phyloP scores from a whole-genome alignment of 306 rosid species.

The Inga leiocalycina region DNA sequence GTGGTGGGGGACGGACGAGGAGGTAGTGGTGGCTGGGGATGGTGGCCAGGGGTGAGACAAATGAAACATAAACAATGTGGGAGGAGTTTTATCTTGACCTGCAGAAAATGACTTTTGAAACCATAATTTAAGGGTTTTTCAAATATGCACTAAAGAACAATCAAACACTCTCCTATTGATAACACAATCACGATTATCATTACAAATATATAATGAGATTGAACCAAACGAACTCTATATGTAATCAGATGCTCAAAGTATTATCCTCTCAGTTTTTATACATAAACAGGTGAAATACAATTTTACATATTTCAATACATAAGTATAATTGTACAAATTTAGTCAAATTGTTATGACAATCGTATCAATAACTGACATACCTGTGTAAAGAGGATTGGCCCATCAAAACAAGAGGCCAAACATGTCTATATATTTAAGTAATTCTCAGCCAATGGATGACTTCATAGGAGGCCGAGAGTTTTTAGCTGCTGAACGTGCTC shows the following conservation, averaged over 20 bases:
- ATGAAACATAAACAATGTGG: too few relatives aligned
- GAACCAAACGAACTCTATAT: background rate
- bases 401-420: slow-evolving; percentile 34
- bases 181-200: too few relatives aligned
- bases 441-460: slow-evolving; percentile 38
- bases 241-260: slow-evolving; percentile 34
- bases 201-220: too few relatives aligned
- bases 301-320: slow-evolving; percentile 36
- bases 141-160: too few relatives aligned
- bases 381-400: slow-evolving; percentile 30
- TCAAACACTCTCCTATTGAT: too few relatives aligned
- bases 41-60: too few relatives aligned
- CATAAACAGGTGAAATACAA: slow-evolving; percentile 35
- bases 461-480: slow-evolving; percentile 80
- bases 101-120: too few relatives aligned
- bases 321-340: slow-evolving; percentile 39
- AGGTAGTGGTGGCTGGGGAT: too few relatives aligned
- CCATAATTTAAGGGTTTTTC: too few relatives aligned
- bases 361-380: slow-evolving; percentile 29
- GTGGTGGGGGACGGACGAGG: too few relatives aligned
- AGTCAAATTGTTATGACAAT: slow-evolving; percentile 32
- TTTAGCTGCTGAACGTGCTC: slow-evolving; percentile 96
- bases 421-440: slow-evolving; percentile 30
- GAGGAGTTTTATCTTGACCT: too few relatives aligned
- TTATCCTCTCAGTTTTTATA: slow-evolving; percentile 39